Evolutionary conservation across 2,329 filamentous ascomycete genomes (phyloP).

Genomic region (Diaporthe capsici): DNA sequence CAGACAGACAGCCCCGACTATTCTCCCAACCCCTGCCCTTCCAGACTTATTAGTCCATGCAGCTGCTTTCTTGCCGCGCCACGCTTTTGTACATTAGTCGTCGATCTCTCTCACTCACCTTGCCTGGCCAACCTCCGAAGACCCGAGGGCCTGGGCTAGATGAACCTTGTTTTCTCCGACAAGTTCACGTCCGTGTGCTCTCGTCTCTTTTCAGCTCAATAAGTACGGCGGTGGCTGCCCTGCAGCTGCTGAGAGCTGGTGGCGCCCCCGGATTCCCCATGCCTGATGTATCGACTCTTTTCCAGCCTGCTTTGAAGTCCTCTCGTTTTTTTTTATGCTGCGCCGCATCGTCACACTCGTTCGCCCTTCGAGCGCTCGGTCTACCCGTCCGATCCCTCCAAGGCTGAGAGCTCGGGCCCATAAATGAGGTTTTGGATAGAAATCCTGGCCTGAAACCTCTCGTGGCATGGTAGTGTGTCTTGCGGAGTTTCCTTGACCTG

Average conservation of each 20-base stretch:
- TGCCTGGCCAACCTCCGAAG: conserved; percentile 25
- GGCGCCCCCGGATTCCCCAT: conserved; percentile 16
- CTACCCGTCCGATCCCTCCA: conserved; percentile 12
- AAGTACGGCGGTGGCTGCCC: conserved; percentile 21
- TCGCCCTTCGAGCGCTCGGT: background rate
- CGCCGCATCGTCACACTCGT: conserved; percentile 23
- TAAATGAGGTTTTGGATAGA: conserved; percentile 17
- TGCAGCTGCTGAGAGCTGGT: conserved; percentile 27
- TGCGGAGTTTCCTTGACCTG: conserved; percentile 3
- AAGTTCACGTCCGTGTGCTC: background rate
- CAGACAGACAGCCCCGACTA: background rate
- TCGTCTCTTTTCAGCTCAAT: conserved; percentile 7
- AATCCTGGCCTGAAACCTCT: conserved; percentile 18
- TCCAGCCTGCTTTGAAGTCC: background rate
- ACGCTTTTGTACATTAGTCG: conserved; percentile 32
- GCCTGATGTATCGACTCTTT: background rate
- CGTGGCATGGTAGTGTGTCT: conserved; percentile 2
- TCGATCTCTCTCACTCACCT: conserved; percentile 6
- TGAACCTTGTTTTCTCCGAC: conserved; percentile 32
- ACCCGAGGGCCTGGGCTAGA: conserved; percentile 24
- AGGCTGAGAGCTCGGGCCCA: conserved; percentile 24
- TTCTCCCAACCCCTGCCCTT: conserved; percentile 11
- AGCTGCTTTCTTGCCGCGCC: conserved; percentile 27
- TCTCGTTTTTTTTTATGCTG: background rate
- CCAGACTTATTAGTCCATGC: conserved; percentile 23